Conservation (phyloP, 1,284 basidiomycete genomes). For the Rhodotorula sp. region DNA sequence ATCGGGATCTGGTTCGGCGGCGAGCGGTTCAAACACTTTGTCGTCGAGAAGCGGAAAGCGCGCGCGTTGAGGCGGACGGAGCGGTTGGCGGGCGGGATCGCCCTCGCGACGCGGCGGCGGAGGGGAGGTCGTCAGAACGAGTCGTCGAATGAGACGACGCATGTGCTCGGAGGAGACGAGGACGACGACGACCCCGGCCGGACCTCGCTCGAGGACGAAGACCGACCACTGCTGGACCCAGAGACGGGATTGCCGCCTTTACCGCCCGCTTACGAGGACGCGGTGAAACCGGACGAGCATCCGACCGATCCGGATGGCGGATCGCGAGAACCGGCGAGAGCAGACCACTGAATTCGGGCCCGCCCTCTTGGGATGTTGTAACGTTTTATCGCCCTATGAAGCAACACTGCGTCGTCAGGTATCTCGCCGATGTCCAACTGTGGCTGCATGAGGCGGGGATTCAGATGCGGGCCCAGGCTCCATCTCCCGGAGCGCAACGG, state of each 20-base stretch:
- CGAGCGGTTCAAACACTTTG: neutral
- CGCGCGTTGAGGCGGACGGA: neutral
- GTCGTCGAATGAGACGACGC: conserved; percentile 4
- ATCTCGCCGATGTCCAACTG: too few relatives aligned
- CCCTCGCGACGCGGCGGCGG: neutral
- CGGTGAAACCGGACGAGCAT: conserved; percentile 7
- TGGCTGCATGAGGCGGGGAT: too few relatives aligned
- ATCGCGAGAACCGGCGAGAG: too few relatives aligned
- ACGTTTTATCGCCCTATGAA: too few relatives aligned
- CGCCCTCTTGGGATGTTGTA: too few relatives aligned
- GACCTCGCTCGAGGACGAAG: conserved; percentile 26
- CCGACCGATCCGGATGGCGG: too few relatives aligned
- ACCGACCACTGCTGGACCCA: conserved; percentile 8
- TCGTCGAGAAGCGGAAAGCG: neutral
- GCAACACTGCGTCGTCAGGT: too few relatives aligned
- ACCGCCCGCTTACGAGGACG: conserved; percentile 29
- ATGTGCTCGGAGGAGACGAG: conserved; percentile 13
- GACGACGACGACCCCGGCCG: conserved; percentile 17
- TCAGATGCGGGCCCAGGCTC: too few relatives aligned
- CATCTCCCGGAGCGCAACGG: too few relatives aligned
- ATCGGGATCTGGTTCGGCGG: conserved; percentile 18
- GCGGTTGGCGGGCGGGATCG: neutral
- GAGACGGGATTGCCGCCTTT: neutral
- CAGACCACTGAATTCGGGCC: too few relatives aligned
- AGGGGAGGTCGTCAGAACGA: neutral